Conservation (phyloP, 2,329 filamentous ascomycete genomes). For the Akanthomyces uredinophilus region DNA sequence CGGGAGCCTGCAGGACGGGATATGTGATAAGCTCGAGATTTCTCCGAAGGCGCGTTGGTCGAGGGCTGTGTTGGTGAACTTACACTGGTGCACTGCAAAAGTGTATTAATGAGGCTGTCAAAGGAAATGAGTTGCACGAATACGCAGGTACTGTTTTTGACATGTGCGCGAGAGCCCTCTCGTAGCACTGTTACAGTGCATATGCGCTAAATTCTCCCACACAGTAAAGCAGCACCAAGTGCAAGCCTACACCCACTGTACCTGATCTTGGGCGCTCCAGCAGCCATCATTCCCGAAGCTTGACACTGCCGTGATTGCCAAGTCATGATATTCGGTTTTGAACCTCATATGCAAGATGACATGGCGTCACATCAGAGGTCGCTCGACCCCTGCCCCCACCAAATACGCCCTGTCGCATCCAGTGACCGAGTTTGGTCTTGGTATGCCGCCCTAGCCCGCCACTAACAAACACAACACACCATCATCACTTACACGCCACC, state of each 20-base stretch:
- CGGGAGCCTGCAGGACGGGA: neutral
- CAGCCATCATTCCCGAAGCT: too few species aligned
- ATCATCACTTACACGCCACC: neutral
- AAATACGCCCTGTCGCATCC: conserved; percentile 1
- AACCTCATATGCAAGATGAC: neutral
- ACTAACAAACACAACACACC: neutral
- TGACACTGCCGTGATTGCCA: too few species aligned
- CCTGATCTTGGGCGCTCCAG: too few species aligned
- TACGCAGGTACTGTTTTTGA: neutral
- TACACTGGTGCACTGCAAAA: neutral
- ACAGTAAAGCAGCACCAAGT: too few species aligned
- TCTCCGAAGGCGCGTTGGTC: neutral
- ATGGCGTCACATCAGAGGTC: neutral
- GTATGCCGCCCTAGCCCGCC: neutral
- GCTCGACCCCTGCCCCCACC: neutral
- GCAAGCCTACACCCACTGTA: too few species aligned
- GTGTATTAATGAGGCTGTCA: neutral
- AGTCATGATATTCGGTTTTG: too few species aligned
- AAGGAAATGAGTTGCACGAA: neutral
- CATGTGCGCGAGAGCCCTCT: neutral
- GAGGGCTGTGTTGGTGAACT: neutral
- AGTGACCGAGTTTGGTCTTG: neutral
- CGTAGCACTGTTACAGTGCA: neutral
- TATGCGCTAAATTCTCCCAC: neutral
- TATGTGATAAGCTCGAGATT: neutral